Evolutionary conservation across 2,329 filamentous ascomycete species (phyloP).

Genomic region (Fusarium metavorans): DNA sequence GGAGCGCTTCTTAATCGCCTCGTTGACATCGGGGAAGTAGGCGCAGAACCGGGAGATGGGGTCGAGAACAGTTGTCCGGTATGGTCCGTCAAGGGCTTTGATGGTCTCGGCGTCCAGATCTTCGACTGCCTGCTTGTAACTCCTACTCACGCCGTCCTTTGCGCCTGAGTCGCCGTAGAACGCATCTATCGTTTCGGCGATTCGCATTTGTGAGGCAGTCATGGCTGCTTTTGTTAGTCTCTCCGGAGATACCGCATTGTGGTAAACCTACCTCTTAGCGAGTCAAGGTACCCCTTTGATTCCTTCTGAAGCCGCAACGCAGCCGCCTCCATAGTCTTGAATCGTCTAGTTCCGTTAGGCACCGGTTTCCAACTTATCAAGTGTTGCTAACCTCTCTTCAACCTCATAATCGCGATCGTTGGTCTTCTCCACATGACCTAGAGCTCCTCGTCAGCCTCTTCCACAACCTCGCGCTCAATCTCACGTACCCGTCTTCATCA

Average conservation of each 20-base stretch:
- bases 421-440: slow-evolving; percentile 96
- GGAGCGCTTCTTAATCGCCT: slow-evolving; percentile 99
- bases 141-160: slow-evolving; percentile 92
- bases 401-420: slow-evolving; percentile 99
- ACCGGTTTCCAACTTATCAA: background rate
- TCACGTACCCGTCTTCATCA: slow-evolving; percentile 94
- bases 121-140: slow-evolving; percentile 98
- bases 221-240: slow-evolving; percentile 73
- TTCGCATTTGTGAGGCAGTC: slow-evolving; percentile 99
- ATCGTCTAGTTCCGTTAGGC: slow-evolving; percentile 72
- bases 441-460: slow-evolving; percentile 20
- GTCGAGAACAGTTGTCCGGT: slow-evolving; percentile 92
- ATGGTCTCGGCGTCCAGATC: slow-evolving; percentile 98
- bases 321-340: slow-evolving; percentile 96
- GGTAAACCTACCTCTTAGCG: slow-evolving; percentile 76
- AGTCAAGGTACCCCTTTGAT: slow-evolving; percentile 97
- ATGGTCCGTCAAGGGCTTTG: slow-evolving; percentile 96
- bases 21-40: slow-evolving; percentile 99
- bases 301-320: slow-evolving; percentile 94
- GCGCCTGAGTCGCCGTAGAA: slow-evolving; percentile 98
- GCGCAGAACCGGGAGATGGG: slow-evolving; percentile 96
- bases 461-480: too few species aligned
- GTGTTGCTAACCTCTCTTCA: slow-evolving; percentile 78
- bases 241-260: background rate
- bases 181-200: slow-evolving; percentile 98